Base-by-base conservation (phyloP, 2,329 filamentous ascomycete genomes). In the Cordyceps fumosorosea region DNA sequence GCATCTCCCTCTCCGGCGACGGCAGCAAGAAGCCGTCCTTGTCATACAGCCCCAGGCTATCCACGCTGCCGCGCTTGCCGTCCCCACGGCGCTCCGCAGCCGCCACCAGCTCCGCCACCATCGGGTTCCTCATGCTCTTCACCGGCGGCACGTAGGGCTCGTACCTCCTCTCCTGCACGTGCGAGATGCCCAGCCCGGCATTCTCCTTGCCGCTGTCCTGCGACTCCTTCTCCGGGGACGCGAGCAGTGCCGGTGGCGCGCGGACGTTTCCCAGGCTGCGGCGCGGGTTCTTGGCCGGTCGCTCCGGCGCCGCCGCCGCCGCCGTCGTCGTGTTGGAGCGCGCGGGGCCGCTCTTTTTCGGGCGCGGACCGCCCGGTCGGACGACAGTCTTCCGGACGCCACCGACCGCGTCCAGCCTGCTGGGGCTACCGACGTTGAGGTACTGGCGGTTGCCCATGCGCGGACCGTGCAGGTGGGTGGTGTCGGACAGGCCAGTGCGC, bases 401-500 rank as follows among this genome's bases (percentile, higher is more conserved):
- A 44, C 62, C 7, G 56, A 8, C 20, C 16, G 20, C 12, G 44
- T 47, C 20, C 3, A 22, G 44, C 20, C 12, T 22, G n/a, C 6
- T 8, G 42, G 18, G 5, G 37, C 24, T 16, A 26, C 42, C 42
- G 2, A 83, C 70, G 64, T 74, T 74, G 47, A 82, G 74, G 64
- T 83, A 84, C 60, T 82, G 78, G 61, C 73, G 74, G 24, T 72
- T 74, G 1, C 79, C 77, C 10, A 73, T 78, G 53, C 66, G 69
- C 22, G 67, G 69, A 14, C 48, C 8, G 48, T 6, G 16, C 48
- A 16, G 26, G 42, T 16, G 42, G 42, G 12, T 7, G 42, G 3
- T 16, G n/a, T 47, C 44, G n/a, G 44, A 47, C 4, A 47, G n/a
- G 5, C 18, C n/a, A 4, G n/a, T 11, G n/a, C 44, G 44, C 8